Evolutionary conservation across 257 asterid species (phyloP), one percentile per base, ranked within the genome.

Genomic region (Verbascum thapsus): DNA sequence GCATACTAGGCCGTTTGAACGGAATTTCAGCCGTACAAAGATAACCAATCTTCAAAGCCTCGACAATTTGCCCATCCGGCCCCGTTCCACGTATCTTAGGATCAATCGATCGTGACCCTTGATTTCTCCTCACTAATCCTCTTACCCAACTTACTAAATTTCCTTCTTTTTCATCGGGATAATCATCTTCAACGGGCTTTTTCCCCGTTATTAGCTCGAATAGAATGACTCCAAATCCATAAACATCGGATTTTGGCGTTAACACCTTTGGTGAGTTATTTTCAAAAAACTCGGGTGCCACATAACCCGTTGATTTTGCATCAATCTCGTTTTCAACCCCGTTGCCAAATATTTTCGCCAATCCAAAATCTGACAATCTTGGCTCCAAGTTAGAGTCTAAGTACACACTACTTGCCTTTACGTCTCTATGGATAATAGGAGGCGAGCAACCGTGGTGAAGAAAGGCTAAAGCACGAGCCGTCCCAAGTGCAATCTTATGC

Each of bases 361-460:
- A 68, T 35, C 96, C 96, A 15, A 88, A 88, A 53, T 85, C 96
- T 0, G 96, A 83, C 49, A 88, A 49, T 41, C 96, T 74, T 15
- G 96, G 94, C 63, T 85, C 91, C 42, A 85, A 55, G 61, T 81
- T 77, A 3, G 58, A 71, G 67, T 88, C 96, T 7, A 88, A 83
- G 78, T 81, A 88, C 47, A 88, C 81, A 5, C 94, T 88, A 65
- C 96, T 88, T 13, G 96, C 90, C 65, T 83, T 88, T 37, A 88
- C 76, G 9, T 88, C 96, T 53, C 94, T 63, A 32, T 88, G 96
- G 15, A 83, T 79, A 67, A 88, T 88, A 1, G 94, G 79, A 35
- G 96, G 96, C 6, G 79, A 88, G 49, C 96, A 88, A 17, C 96
- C 94, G 34, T 88, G 94, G 76, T 88, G 96, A 37, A 88, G 94